These are phyloP conservation scores for Trametes maxima DNA, from an alignment of 768 basidiomycete genomes.

Conservation along the genomic window DNA sequence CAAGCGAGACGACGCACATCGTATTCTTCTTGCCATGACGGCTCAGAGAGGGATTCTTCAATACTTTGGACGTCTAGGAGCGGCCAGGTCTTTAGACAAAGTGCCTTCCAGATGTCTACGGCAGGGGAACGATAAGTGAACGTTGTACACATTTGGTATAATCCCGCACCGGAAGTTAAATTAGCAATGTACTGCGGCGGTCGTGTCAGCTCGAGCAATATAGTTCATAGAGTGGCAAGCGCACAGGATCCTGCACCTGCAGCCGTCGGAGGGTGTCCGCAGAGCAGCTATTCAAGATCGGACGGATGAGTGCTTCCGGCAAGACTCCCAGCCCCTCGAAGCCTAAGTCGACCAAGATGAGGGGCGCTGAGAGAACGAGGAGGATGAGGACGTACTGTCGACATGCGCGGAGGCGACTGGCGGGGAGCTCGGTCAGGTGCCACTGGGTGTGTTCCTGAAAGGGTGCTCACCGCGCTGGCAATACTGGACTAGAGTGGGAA, in stretches of 20 bases:
- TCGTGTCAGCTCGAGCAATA: background rate
- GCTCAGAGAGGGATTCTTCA: slow-evolving; percentile 43
- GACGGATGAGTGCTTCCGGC: slow-evolving; percentile 66
- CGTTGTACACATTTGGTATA: background rate
- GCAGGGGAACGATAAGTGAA: background rate
- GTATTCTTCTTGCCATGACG: slow-evolving; percentile 68
- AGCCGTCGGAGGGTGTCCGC: slow-evolving; percentile 69
- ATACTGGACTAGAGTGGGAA: slow-evolving; percentile 65
- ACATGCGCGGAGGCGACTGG: slow-evolving; percentile 62
- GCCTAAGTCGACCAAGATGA: slow-evolving; percentile 41
- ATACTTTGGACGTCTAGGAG: slow-evolving; percentile 48
- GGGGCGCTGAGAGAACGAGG: slow-evolving; percentile 1
- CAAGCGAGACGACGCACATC: slow-evolving; percentile 48
- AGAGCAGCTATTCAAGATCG: slow-evolving; percentile 73
- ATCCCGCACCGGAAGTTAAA: slow-evolving; percentile 54
- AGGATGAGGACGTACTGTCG: slow-evolving; percentile 51
- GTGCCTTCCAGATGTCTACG: slow-evolving; percentile 64
- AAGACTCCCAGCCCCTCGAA: slow-evolving; percentile 67
- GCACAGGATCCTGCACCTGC: slow-evolving; percentile 62
- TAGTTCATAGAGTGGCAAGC: slow-evolving; percentile 31
- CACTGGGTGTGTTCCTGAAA: slow-evolving; percentile 13
- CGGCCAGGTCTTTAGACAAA: slow-evolving; percentile 65
- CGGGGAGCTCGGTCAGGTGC: slow-evolving; percentile 21
- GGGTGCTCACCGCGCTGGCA: slow-evolving; percentile 69
- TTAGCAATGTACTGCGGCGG: slow-evolving; percentile 39